Conservation (phyloP, 2,329 filamentous ascomycete species). For the Epichloe elymi region DNA sequence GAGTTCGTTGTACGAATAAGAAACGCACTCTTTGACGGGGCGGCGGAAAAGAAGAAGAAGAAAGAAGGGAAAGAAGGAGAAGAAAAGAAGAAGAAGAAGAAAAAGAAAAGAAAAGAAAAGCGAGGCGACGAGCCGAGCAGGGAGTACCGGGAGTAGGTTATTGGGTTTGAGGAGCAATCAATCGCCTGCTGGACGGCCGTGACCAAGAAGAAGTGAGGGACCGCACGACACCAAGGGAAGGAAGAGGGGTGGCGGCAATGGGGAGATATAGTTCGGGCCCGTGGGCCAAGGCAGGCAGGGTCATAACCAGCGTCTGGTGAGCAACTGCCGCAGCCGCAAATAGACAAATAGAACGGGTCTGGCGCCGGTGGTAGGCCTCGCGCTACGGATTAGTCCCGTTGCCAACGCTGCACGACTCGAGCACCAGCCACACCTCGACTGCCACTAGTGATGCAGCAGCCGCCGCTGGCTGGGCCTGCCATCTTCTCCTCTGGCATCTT, state of each 20-base stretch:
- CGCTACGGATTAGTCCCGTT: too few species aligned
- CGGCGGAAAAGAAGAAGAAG: slow-evolving; percentile 23
- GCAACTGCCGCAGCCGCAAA: too few species aligned
- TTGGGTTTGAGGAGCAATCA: slow-evolving; percentile 14
- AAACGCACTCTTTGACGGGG: not conserved
- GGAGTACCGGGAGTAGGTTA: slow-evolving; percentile 15
- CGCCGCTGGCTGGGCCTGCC: too few species aligned
- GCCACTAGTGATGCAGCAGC: too few species aligned
- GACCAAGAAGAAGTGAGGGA: slow-evolving; percentile 40
- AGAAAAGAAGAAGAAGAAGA: slow-evolving; percentile 28
- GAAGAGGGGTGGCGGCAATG: slow-evolving; percentile 27
- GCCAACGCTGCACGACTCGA: too few species aligned
- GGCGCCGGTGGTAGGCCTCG: too few species aligned
- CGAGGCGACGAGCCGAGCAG: slow-evolving; percentile 38
- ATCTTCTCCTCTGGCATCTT: too few species aligned
- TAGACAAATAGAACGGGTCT: too few species aligned
- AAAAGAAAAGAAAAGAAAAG: slow-evolving; percentile 23
- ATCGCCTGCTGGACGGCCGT: slow-evolving; percentile 47
- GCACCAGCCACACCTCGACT: too few species aligned
- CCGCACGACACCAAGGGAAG: slow-evolving; percentile 18
- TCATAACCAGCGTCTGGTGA: too few species aligned
- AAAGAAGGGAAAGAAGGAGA: slow-evolving; percentile 24
- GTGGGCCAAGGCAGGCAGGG: not conserved
- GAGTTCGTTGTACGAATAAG: slow-evolving; percentile 3
- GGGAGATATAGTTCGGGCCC: not conserved